These are phyloP conservation scores for Euphorbia tirucalli DNA, from an alignment of 345 rosid species.

Conservation along the genomic window DNA sequence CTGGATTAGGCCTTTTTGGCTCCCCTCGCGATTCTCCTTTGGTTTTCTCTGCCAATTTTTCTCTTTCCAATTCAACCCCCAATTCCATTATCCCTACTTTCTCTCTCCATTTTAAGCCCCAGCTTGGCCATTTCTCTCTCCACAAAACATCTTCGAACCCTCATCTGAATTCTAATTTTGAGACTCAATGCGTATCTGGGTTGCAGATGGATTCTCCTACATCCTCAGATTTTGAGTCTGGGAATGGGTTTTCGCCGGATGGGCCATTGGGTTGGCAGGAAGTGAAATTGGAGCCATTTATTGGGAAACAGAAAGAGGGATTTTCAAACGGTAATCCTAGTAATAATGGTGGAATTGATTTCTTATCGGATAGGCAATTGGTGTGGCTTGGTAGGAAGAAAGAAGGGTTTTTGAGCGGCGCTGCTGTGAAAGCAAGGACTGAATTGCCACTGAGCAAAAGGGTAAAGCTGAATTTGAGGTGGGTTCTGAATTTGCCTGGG, in stretches of 20 bases:
- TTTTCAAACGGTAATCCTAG: constrained; percentile 15
- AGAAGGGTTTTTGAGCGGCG: constrained; percentile 29
- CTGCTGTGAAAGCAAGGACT: constrained; percentile 48
- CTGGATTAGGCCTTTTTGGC: constrained; percentile 64
- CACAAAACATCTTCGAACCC: constrained; percentile 36
- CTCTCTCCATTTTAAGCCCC: constrained; percentile 65
- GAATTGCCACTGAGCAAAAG: constrained; percentile 45
- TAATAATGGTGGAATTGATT: constrained; percentile 21
- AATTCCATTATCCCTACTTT: constrained; percentile 37
- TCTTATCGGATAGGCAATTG: constrained; percentile 25
- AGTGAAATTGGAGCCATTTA: constrained; percentile 47
- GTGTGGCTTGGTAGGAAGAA: constrained; percentile 26
- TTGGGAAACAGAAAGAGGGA: constrained; percentile 25
- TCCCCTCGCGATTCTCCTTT: constrained; percentile 60
- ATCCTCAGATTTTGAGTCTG: constrained; percentile 23
- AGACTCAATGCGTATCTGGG: constrained; percentile 15
- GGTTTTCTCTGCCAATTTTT: constrained; percentile 49
- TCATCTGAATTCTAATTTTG: constrained; percentile 12
- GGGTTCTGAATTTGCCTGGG: constrained; percentile 48
- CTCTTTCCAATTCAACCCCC: constrained; percentile 35
- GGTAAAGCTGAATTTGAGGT: constrained; percentile 39
- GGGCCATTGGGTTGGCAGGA: constrained; percentile 51
- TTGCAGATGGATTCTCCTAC: constrained; percentile 21
- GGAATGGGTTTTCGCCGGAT: constrained; percentile 27
- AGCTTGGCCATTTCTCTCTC: constrained; percentile 51